These are phyloP conservation scores for Stachybotrys chlorohalonatus DNA, from an alignment of 2,329 filamentous ascomycete species.

Conservation along the genomic window DNA sequence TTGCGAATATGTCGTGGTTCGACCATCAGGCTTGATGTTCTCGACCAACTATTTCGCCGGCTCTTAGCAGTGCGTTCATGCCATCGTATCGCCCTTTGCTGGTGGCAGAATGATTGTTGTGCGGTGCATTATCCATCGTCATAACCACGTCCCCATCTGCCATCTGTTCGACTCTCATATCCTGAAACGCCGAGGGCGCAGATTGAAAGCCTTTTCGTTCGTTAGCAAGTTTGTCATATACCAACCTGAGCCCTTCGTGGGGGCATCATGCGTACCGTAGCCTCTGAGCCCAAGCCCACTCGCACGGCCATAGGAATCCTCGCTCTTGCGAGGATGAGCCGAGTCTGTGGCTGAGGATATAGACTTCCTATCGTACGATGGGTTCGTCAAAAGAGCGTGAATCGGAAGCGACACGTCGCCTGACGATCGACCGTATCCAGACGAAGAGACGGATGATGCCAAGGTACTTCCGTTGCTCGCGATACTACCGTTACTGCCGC, in stretches of 20 bases:
- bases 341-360: constrained; percentile 7
- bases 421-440: constrained; percentile 27
- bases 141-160: constrained; percentile 21
- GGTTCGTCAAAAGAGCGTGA: constrained; percentile 36
- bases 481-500: constrained; percentile 32
- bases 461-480: constrained; percentile 1
- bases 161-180: constrained; percentile 19
- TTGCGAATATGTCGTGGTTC: too few species aligned
- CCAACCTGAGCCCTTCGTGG: not conserved
- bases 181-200: constrained; percentile 19
- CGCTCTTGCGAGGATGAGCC: constrained; percentile 11
- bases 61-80: constrained; percentile 48
- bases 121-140: constrained; percentile 13
- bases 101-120: constrained; percentile 10
- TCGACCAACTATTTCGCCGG: constrained; percentile 50
- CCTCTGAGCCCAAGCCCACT: constrained; percentile 15
- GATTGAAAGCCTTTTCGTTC: constrained; percentile 19
- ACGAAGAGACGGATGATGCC: constrained; percentile 25
- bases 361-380: constrained; percentile 18
- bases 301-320: constrained; percentile 7
- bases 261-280: constrained; percentile 22
- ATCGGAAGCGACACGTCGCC: constrained; percentile 45
- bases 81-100: constrained; percentile 36
- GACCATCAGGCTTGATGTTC: constrained; percentile 10
- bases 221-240: not conserved